A percentile compares a stretch with the other conserved stretches of the same genome.
Evolutionary conservation across 75 land plant genomes (phyloP).

Genomic region (Ceratopteris richardii): DNA sequence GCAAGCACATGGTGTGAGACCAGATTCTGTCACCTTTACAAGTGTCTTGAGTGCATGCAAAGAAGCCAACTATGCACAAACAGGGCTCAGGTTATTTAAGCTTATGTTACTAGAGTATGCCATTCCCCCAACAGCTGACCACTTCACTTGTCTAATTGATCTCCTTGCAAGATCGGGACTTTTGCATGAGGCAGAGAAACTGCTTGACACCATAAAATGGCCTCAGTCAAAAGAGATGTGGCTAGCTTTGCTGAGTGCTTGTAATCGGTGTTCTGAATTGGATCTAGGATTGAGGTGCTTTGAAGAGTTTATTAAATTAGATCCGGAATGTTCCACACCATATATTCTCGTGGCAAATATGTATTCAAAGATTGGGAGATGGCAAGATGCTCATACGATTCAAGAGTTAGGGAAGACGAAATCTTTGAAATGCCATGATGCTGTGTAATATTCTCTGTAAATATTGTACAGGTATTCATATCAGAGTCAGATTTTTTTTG

Average conservation of each 20-base stretch:
- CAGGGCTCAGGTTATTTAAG: slow-evolving; percentile 14
- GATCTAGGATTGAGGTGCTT: slow-evolving; percentile 18
- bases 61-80: slow-evolving; percentile 16
- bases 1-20: slow-evolving; percentile 18
- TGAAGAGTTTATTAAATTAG: slow-evolving; percentile 7
- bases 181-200: slow-evolving; percentile 18
- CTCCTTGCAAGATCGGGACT: slow-evolving; percentile 19
- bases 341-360: slow-evolving; percentile 18
- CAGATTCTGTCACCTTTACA: slow-evolving; percentile 13
- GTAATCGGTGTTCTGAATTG: slow-evolving; percentile 14
- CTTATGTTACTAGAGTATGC: slow-evolving; percentile 13
- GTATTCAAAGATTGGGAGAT: slow-evolving; percentile 18
- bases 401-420: slow-evolving; percentile 13
- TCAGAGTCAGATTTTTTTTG: too few species aligned
- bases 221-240: slow-evolving; percentile 19
- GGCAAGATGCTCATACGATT: slow-evolving; percentile 17
- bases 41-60: slow-evolving; percentile 19
- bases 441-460: too few species aligned
- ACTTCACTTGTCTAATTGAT: slow-evolving; percentile 27
- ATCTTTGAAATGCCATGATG: too few species aligned
- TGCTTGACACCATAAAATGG: slow-evolving; percentile 14
- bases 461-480: too few species aligned
- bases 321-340: slow-evolving; percentile 18
- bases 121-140: slow-evolving; percentile 15
- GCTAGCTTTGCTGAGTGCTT: slow-evolving; percentile 30